Base-by-base conservation (phyloP, 23 red algal genomes). In the Rhodosorus marinus region DNA sequence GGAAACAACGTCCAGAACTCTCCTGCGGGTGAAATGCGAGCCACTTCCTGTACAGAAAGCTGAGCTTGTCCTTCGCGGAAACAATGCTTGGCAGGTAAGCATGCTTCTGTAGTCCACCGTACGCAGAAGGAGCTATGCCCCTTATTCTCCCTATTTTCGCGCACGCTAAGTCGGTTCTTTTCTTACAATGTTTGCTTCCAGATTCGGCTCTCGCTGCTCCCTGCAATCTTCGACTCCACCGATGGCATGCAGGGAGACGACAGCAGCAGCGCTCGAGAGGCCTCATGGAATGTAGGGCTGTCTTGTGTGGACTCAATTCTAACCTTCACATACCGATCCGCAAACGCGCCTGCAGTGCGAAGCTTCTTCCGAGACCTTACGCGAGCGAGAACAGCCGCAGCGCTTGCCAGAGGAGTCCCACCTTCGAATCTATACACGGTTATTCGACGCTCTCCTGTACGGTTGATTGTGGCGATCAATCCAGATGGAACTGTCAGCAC, bases 301-400 rank as follows among this genome's bases (percentile, higher is more conserved):
- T 34, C 76, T 20, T 81, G 76, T 46, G 59, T 48, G 36, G 76
- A 66, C 25, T 81, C 76, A 4, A 54, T 55, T 29, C 34, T 81
- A 26, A 81, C 76, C 9, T 81, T 81, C 51, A 81, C 76, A 7
- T 81, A 81, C 26, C 64, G 65, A 29, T 81, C 76, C 28, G 62
- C 76, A 21, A 81, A 81, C 54, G 52, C 76, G 6, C 57, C 55
- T 5, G 64, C 62, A n/a, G 76, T 81, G 35, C 55, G 65, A 20
- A 70, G 76, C 53, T 81, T 81, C 54, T 81, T 81, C 46, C 76
- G 76, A 14, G 76, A 81, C 31, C 27, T 81, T 20, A 81, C 76
- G 3, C 54, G 76, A 11, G 64, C 76, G 1, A 40, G 76, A 26
- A 81, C 76, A 9, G 62, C 76, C 1, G 76, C 76, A 8, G 76